Evolutionary conservation across 2,329 filamentous ascomycete species (phyloP).

Genomic region (Nannizzia gypsea): DNA sequence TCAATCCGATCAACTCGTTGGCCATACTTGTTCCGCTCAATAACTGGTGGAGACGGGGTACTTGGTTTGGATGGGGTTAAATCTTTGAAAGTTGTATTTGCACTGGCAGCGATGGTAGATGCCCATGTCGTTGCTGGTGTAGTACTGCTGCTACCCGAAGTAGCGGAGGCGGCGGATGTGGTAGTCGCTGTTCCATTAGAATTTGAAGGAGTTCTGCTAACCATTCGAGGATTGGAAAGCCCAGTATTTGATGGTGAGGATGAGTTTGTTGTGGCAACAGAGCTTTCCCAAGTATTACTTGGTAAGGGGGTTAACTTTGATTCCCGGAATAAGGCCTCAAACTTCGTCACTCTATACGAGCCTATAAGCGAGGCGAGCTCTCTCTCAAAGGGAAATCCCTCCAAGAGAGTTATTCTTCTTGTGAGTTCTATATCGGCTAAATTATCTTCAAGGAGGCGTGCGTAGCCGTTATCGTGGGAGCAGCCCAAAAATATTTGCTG

Average conservation of each 20-base stretch:
- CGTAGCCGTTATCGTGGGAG: slow-evolving; percentile 46
- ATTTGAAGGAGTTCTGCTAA: slow-evolving; percentile 25
- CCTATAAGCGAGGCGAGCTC: slow-evolving; percentile 39
- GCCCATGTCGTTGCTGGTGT: slow-evolving; percentile 26
- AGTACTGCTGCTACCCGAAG: slow-evolving; percentile 1
- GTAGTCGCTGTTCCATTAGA: slow-evolving; percentile 17
- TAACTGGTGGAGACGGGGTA: slow-evolving; percentile 26
- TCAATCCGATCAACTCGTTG: slow-evolving; percentile 47
- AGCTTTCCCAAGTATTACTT: not conserved
- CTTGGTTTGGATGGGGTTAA: slow-evolving; percentile 26
- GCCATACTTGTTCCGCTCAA: slow-evolving; percentile 47
- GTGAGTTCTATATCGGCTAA: slow-evolving; percentile 34
- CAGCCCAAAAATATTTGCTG: slow-evolving; percentile 50
- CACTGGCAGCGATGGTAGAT: slow-evolving; percentile 27
- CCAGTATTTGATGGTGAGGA: not conserved
- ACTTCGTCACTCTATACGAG: slow-evolving; percentile 39
- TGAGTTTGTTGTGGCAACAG: not conserved
- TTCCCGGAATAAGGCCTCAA: slow-evolving; percentile 44
- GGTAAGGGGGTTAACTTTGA: slow-evolving; percentile 30
- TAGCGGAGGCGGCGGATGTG: not conserved
- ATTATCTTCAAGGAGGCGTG: slow-evolving; percentile 41
- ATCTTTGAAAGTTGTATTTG: slow-evolving; percentile 29
- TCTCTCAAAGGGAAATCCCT: slow-evolving; percentile 45
- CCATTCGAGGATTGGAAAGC: not conserved
- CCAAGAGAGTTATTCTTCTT: slow-evolving; percentile 43